Evolutionary conservation across 345 rosid species (phyloP), one percentile per base, ranked within the genome.

Genomic region (Geranium brycei): DNA sequence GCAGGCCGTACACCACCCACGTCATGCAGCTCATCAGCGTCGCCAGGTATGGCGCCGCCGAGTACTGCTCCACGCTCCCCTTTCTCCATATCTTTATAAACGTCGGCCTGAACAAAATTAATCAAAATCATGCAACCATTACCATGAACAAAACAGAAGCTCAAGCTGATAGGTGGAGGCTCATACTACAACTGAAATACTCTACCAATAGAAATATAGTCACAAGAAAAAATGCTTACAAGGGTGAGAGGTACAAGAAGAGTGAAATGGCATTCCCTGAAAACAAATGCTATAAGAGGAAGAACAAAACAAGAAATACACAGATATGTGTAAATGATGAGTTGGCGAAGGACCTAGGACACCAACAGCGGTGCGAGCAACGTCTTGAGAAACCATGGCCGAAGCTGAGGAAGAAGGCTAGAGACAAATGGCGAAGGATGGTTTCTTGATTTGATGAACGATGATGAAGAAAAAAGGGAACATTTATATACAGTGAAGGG

Each of bases 71-170:
- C 72, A 89, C 95, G 17, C 89, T 70, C 17, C 81, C 80, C 64
- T 77, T 87, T 76, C 81, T 89, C 77, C 86, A 80, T 72, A 92
- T 89, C 60, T 63, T 18, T 0, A 77, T 30, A 80, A 89, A 89
- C 57, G 98, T 92, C 66, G 98, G 91, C 81, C 95, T 92, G 86
- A 35, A n/a, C n/a, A n/a, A n/a, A n/a, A n/a, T n/a, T n/a, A n/a
- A n/a, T n/a, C n/a, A n/a, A n/a, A n/a, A n/a, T n/a, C n/a, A n/a
- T n/a, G n/a, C n/a, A n/a, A n/a, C n/a, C n/a, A n/a, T n/a, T n/a
- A n/a, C n/a, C n/a, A n/a, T n/a, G n/a, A n/a, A n/a, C n/a, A n/a
- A n/a, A n/a, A n/a, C n/a, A n/a, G n/a, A n/a, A n/a, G n/a, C n/a
- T 23, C 28, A 23, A 23, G 28, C 28, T 23, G 28, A 23, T 23